A percentile compares a stretch with the other conserved stretches of the same genome.
phyloP scores from a whole-genome alignment of 164 flowering plant species.

The Tetrastigma voinierianum region DNA sequence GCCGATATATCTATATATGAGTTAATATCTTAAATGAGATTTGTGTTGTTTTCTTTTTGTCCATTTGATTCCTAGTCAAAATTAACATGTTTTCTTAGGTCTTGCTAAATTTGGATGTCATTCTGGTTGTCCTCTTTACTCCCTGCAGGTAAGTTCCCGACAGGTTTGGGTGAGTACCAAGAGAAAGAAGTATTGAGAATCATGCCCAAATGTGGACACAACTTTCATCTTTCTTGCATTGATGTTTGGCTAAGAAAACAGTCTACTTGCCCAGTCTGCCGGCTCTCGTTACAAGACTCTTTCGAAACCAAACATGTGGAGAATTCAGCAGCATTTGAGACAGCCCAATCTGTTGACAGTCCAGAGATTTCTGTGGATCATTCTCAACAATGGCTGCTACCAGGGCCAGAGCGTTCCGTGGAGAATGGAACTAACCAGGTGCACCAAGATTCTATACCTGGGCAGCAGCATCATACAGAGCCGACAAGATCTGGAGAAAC shows the following conservation, averaged over 20 bases:
- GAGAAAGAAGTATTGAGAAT: conserved; percentile 71
- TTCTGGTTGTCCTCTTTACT: conserved; percentile 1
- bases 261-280: conserved; percentile 83
- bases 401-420: conserved; percentile 25
- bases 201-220: conserved; percentile 80
- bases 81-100: not conserved
- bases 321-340: conserved; percentile 18
- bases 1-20: too few relatives aligned
- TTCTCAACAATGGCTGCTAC: conserved; percentile 44
- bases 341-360: conserved; percentile 22
- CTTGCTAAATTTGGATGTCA: not conserved
- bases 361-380: conserved; percentile 29
- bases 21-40: too few relatives aligned
- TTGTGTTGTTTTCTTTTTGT: too few relatives aligned
- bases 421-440: conserved; percentile 23
- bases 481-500: conserved; percentile 11
- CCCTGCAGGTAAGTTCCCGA: conserved; percentile 59
- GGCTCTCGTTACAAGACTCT: conserved; percentile 53
- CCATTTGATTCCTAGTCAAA: too few relatives aligned
- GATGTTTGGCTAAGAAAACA: conserved; percentile 73
- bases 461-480: conserved; percentile 23
- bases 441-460: conserved; percentile 19
- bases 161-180: conserved; percentile 77
- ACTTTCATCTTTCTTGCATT: conserved; percentile 73
- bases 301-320: conserved; percentile 26